Base-by-base conservation (phyloP, 1,284 basidiomycete genomes). In the Papiliotrema fonsecae region DNA sequence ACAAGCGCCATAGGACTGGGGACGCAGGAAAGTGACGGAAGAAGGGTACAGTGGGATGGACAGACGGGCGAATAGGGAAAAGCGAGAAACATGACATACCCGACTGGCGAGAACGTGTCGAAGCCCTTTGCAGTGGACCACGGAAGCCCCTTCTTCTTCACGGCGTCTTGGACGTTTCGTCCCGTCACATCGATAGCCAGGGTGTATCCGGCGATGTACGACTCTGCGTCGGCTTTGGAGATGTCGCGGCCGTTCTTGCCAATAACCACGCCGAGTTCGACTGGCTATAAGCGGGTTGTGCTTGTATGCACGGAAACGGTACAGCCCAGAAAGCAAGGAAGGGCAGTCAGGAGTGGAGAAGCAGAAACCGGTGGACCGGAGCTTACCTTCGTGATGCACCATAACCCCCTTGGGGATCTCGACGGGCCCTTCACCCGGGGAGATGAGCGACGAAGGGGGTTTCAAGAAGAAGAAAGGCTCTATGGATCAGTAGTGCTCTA, bases 401-500 rank as follows among this genome's bases (percentile, higher is more conserved):
- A 84, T 65, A 38, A 94, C 80, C 21, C 92, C 93, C 36, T 72
- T 75, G 3, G 94, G 94, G 43, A 97, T 87, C 77, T 97, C 88
- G 24, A 97, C 77, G 30, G 81, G 80, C 4, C 69, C 72, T 45
- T 77, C 71, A 0, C 86, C 85, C 6, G 81, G 82, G n/a, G 78
- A 70, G 24, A 97, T 65, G 69, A 93, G 97, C 64, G 87, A 89
- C 3, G 86, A 83, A 2, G 94, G 97, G 4, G 94, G 94, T 76
- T 98, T 98, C 35, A 97, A 77, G 79, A 97, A 98, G 81, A 97
- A 96, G 80, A 98, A 97, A 0, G 94, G 94, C 69, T 97, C 92
- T 26, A 41, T 28, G 16, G 21, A 25, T 13, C 19, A 36, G n/a
- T 6, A 16, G 16, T 11, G 16, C 22, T 35, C 34, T 14, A 16